phyloP scores from a whole-genome alignment of 805 yeast species.

The Monosporozyma unispora region DNA sequence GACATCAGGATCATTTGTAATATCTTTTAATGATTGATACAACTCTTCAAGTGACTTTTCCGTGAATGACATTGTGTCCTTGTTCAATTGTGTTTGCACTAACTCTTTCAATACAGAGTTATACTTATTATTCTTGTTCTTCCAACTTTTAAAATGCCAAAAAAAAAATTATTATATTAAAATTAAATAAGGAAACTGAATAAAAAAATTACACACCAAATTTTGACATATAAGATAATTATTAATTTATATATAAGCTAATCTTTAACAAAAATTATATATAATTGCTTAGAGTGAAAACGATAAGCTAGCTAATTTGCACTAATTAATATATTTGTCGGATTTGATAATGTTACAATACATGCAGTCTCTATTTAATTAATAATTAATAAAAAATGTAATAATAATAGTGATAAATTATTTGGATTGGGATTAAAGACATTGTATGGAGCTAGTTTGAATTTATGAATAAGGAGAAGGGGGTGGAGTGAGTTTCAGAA shows the following conservation, averaged over 20 bases:
- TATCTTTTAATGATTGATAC: constrained; percentile 15
- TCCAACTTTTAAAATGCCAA: not conserved
- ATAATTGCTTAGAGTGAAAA: too few species aligned
- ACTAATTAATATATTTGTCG: not conserved
- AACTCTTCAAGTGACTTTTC: constrained; percentile 15
- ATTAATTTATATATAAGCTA: not conserved
- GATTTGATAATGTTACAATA: constrained; percentile 1
- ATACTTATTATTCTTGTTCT: not conserved
- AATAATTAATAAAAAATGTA: not conserved
- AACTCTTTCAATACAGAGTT: too few species aligned
- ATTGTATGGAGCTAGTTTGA: not conserved
- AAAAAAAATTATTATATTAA: not conserved
- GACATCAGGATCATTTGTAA: constrained; percentile 15
- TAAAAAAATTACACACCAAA: not conserved
- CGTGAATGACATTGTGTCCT: not conserved
- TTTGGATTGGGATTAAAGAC: not conserved
- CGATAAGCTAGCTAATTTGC: not conserved
- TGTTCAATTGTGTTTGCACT: not conserved
- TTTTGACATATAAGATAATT: not conserved
- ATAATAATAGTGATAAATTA: not conserved
- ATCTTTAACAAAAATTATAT: too few species aligned
- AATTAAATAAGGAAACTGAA: not conserved
- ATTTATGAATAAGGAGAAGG: not conserved
- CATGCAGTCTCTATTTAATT: not conserved
- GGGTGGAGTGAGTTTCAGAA: not conserved